A percentile compares a stretch with the other conserved stretches of the same genome.
Conservation (phyloP, 148 eudicot genomes). For the Rhododendron mucronatum region DNA sequence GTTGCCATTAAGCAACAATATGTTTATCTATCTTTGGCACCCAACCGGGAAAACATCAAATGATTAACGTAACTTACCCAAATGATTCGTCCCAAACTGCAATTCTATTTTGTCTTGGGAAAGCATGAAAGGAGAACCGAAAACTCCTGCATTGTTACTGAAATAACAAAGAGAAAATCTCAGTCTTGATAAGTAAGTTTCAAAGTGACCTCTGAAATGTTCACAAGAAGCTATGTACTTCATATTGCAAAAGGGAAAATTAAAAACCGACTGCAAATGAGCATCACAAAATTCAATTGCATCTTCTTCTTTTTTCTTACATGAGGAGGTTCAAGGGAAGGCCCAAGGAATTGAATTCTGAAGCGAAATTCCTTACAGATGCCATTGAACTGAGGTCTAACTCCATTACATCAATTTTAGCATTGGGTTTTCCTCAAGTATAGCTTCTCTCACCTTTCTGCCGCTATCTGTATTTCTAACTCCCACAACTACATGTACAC, state of each 20-base stretch:
- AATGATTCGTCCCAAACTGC: slow-evolving; percentile 83
- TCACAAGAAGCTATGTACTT: neutral
- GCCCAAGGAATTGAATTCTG: slow-evolving; percentile 43
- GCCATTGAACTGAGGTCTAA: slow-evolving; percentile 81
- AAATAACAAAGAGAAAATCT: slow-evolving; percentile 10
- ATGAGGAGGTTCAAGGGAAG: slow-evolving; percentile 39
- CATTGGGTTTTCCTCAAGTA: slow-evolving; percentile 53
- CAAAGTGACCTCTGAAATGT: neutral
- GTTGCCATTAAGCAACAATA: neutral
- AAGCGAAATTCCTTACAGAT: slow-evolving; percentile 71
- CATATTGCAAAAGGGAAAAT: neutral
- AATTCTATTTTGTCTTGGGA: slow-evolving; percentile 80
- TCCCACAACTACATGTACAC: neutral
- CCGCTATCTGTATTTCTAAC: slow-evolving; percentile 37
- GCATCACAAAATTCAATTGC: neutral
- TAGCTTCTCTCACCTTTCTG: slow-evolving; percentile 48
- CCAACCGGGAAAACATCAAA: neutral
- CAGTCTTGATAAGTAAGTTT: neutral
- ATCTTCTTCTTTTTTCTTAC: slow-evolving; percentile 38
- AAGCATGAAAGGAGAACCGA: slow-evolving; percentile 66
- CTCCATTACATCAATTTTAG: slow-evolving; percentile 83
- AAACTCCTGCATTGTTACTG: slow-evolving; percentile 94
- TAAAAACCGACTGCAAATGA: neutral
- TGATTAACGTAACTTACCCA: slow-evolving; percentile 39
- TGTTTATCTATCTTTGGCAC: neutral